Conservation (phyloP, 2,329 filamentous ascomycete genomes). For the Drechslerella dactyloides region DNA sequence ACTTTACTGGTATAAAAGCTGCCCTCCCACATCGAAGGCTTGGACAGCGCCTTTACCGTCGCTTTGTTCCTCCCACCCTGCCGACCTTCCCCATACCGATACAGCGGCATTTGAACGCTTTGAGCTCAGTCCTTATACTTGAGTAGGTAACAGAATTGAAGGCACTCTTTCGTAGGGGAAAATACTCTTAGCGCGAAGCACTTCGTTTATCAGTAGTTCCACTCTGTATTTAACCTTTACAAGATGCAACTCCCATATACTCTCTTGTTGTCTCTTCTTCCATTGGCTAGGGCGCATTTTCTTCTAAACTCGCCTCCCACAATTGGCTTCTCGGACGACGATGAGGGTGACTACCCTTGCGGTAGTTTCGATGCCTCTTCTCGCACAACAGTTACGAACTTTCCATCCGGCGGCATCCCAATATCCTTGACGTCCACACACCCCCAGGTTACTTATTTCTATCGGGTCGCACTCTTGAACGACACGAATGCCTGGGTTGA, state of each 20-base stretch:
- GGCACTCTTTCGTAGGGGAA: no score
- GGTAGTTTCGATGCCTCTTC: constrained; percentile 22
- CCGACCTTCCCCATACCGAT: no score
- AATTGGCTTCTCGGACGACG: constrained; percentile 40
- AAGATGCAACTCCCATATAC: constrained; percentile 27
- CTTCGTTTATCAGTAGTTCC: no score
- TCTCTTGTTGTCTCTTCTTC: constrained; percentile 17
- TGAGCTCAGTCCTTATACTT: no score
- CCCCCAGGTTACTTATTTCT: constrained; percentile 35
- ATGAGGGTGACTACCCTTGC: constrained; percentile 35
- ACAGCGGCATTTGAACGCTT: no score
- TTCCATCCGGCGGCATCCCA: constrained; percentile 30
- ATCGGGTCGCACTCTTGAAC: constrained; percentile 29
- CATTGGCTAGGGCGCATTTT: constrained; percentile 29
- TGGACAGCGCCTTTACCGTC: no score
- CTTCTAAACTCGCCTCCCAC: constrained; percentile 29
- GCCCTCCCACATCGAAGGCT: no score
- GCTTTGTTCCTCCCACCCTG: no score
- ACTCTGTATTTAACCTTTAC: not conserved
- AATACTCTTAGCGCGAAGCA: no score
- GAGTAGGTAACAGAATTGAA: no score
- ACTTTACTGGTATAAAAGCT: no score
- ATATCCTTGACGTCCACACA: constrained; percentile 45
- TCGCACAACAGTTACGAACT: constrained; percentile 34
- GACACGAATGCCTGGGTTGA: constrained; percentile 43